Conservation (phyloP, 306 rosid species). For the Glycine soja region DNA sequence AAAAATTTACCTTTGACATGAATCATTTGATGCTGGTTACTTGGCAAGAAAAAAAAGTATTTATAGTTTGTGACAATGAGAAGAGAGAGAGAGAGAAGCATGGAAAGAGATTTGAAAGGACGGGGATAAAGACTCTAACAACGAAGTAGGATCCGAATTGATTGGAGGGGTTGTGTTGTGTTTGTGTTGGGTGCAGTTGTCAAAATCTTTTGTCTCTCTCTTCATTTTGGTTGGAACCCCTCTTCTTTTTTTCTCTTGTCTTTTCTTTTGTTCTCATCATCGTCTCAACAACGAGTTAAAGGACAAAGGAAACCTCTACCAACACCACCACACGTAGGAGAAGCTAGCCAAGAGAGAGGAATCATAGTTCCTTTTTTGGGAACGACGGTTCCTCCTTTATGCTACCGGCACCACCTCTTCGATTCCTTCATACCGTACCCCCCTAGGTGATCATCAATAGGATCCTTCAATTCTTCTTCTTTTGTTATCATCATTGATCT, state of each 20-base stretch:
- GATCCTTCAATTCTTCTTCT: neutral
- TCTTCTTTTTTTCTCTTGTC: neutral
- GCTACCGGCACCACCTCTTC: slow-evolving; percentile 21
- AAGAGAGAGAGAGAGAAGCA: neutral
- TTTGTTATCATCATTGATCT: neutral
- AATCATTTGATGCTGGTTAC: neutral
- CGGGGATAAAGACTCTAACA: slow-evolving; percentile 36
- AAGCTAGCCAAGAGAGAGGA: slow-evolving; percentile 50
- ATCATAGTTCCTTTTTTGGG: slow-evolving; percentile 66
- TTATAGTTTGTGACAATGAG: slow-evolving; percentile 19
- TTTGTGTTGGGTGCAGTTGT: slow-evolving; percentile 17
- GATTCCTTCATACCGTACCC: neutral
- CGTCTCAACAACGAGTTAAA: neutral
- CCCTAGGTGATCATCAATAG: slow-evolving; percentile 36
- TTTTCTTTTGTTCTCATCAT: neutral
- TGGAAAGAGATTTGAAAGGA: slow-evolving; percentile 46
- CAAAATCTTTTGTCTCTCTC: slow-evolving; percentile 29
- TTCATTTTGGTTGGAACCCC: slow-evolving; percentile 11
- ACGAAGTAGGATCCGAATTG: slow-evolving; percentile 63
- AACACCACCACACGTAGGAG: neutral
- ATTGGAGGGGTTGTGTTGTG: slow-evolving; percentile 40
- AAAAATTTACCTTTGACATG: neutral
- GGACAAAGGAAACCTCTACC: slow-evolving; percentile 22
- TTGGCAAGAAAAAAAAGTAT: neutral
- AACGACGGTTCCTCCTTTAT: slow-evolving; percentile 63